Conservation (phyloP, 164 flowering plant genomes). For the Macadamia integrifolia region DNA sequence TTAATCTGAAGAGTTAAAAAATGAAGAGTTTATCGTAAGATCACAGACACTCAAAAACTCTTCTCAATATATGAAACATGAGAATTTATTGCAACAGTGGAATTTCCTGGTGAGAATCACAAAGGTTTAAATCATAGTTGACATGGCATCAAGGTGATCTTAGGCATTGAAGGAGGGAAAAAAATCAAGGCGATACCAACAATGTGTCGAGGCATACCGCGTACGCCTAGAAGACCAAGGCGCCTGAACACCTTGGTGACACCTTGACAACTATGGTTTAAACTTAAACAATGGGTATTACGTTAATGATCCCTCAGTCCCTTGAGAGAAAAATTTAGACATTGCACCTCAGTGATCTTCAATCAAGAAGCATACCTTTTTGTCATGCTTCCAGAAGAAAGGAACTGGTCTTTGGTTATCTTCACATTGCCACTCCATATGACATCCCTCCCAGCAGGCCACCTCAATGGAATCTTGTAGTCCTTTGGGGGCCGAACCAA, state of each 20-base stretch:
- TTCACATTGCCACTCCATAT: constrained; percentile 97
- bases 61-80: background rate
- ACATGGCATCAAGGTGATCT: no score
- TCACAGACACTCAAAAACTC: background rate
- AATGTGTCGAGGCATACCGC: no score
- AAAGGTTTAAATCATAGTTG: background rate
- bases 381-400: constrained; percentile 94
- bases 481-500: constrained; percentile 88
- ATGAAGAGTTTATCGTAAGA: background rate
- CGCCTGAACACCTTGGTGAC: no score
- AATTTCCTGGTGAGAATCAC: background rate
- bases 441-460: constrained; percentile 93
- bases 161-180: no score
- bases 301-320: background rate
- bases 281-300: background rate
- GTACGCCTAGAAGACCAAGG: no score
- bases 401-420: constrained; percentile 83
- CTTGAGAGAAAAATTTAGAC: background rate
- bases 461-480: constrained; percentile 81
- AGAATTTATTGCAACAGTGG: background rate
- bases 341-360: background rate
- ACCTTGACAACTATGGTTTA: background rate
- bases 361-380: constrained; percentile 49
- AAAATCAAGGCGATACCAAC: no score
- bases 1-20: constrained; percentile 46